These are phyloP conservation scores for Trichaptum fuscoviolaceum DNA, from an alignment of 768 basidiomycete species.

Conservation along the genomic window DNA sequence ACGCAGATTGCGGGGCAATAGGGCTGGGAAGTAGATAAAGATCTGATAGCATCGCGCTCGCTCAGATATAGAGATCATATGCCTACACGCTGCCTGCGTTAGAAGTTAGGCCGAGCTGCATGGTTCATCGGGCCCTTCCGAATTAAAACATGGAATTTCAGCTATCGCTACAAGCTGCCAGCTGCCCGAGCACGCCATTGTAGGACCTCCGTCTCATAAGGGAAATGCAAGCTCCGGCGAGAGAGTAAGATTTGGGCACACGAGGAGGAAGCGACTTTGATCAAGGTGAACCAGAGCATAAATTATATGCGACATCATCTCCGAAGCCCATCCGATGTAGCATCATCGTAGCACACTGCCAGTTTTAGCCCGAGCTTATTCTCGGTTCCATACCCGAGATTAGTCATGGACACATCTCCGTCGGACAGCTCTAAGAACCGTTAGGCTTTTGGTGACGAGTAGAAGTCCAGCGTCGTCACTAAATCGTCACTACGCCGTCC, in stretches of 20 bases:
- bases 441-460: conserved; percentile 1
- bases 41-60: background rate
- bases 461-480: background rate
- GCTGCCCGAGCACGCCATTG: background rate
- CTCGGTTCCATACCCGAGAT: background rate
- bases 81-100: background rate
- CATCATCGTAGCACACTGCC: background rate
- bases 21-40: background rate
- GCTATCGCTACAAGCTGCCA: background rate
- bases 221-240: background rate
- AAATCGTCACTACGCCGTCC: background rate
- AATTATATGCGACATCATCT: background rate
- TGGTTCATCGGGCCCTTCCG: background rate
- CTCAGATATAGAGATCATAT: background rate
- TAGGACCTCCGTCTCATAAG: background rate
- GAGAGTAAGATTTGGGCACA: background rate
- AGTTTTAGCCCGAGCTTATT: background rate
- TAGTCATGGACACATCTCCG: background rate
- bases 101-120: background rate
- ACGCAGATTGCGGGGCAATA: conserved; percentile 1
- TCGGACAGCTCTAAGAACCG: background rate
- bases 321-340: background rate
- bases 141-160: background rate
- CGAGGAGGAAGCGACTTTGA: conserved; percentile 1
- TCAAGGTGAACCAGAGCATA: conserved; percentile 1